Conservation (phyloP, 2,329 filamentous ascomycete genomes). For the Cladophialophora exuberans region DNA sequence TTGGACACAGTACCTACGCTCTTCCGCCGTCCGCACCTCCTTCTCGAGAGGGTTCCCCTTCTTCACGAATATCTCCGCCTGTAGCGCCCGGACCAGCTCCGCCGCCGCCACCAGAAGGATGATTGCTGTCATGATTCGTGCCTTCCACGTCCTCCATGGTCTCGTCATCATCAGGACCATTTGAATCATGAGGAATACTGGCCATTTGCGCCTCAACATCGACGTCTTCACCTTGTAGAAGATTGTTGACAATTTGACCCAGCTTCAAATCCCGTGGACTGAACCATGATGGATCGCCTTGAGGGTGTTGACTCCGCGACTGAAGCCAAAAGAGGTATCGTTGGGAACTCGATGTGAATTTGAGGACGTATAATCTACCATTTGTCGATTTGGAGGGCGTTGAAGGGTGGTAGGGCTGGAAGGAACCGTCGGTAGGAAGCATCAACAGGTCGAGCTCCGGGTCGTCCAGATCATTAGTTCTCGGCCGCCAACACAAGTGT, state of each 20-base stretch:
- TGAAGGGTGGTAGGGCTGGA: slow-evolving; percentile 74
- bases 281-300: slow-evolving; percentile 75
- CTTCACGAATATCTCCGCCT: slow-evolving; percentile 86
- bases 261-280: slow-evolving; percentile 85
- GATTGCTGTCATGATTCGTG: slow-evolving; percentile 58
- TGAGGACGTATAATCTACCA: slow-evolving; percentile 89
- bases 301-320: slow-evolving; percentile 76
- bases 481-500: slow-evolving; percentile 96
- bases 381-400: slow-evolving; percentile 67
- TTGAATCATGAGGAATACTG: slow-evolving; percentile 56
- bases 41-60: slow-evolving; percentile 84
- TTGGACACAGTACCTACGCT: slow-evolving; percentile 82
- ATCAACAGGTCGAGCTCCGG: slow-evolving; percentile 90
- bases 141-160: slow-evolving; percentile 78
- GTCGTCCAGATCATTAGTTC: slow-evolving; percentile 68
- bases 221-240: slow-evolving; percentile 88
- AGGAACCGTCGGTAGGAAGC: slow-evolving; percentile 86
- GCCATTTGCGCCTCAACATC: slow-evolving; percentile 75
- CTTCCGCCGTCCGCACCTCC: slow-evolving; percentile 94
- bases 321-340: slow-evolving; percentile 96
- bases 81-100: slow-evolving; percentile 86
- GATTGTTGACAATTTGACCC: slow-evolving; percentile 79
- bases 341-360: slow-evolving; percentile 89
- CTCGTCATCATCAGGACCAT: slow-evolving; percentile 65
- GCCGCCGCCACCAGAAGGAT: slow-evolving; percentile 67